Base-by-base conservation (phyloP, 768 basidiomycete species). In the Boletus vermiculosoides region DNA sequence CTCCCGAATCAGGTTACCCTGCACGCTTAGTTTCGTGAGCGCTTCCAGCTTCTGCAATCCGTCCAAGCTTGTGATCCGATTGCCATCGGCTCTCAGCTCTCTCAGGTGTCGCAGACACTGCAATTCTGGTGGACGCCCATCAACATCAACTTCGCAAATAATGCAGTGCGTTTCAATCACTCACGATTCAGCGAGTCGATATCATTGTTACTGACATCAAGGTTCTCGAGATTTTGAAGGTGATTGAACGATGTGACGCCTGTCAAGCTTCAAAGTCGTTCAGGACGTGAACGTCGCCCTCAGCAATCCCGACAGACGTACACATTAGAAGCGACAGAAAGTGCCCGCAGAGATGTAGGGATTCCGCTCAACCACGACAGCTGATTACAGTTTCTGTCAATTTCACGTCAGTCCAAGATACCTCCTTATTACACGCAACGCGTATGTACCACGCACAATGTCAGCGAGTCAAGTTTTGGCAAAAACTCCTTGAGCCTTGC, bases 181-280 rank as follows among this genome's bases (percentile, higher is more conserved):
- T 75, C 72, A 96, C 92, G 92, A 48, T 79, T 82, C 55, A 98
- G 77, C 9, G 91, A 91, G 58, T 96, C 93, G 51, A 98, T 80
- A 61, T 91, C 83, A 72, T 98, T 98, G 66, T 84, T 72, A 71
- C 92, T 94, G 59, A 99, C 85, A 75, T 99, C 94, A 66, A 99
- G 80, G 65, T 82, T 84, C 74, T 94, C 92, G 41, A 99, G 80
- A 69, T 92, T 90, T 36, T 80, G 76, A 65, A 99, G 78, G 72
- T 98, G 94, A 69, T 81, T 80, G 73, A 92, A 96, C 25, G 94
- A 93, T 34, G 94, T 94, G 62, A 95, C 76, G 60, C 85, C 83
- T 64, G 92, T 90, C 63, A 98, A 79, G 63, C 92, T 92, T 72
- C 31, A 62, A 51, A 18, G 23, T 62, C 49, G 23, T n/a, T 63